Conservation (phyloP, 2,329 filamentous ascomycete genomes). For the Clonostachys byssicola region DNA sequence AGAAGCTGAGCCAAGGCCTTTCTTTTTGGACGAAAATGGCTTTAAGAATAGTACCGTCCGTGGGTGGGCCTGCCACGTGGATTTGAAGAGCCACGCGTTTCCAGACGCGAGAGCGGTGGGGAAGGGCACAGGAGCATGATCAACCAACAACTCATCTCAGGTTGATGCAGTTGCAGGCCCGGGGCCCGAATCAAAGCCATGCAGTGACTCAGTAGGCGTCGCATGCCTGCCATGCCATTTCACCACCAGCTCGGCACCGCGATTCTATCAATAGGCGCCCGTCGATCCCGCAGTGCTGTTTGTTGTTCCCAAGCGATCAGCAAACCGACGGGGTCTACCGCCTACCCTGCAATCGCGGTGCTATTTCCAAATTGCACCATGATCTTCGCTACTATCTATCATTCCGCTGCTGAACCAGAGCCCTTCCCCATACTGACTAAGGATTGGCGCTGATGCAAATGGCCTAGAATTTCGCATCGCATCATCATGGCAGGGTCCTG, state of each 20-base stretch:
- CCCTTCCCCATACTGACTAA: no score
- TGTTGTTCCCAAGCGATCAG: no score
- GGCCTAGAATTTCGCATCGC: no score
- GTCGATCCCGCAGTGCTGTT: background rate
- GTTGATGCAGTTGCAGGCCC: no score
- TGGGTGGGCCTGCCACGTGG: conserved; percentile 3
- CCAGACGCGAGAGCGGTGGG: background rate
- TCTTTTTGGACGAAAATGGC: background rate
- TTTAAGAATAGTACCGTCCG: background rate
- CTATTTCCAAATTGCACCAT: no score
- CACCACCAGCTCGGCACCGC: background rate
- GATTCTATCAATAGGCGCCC: background rate
- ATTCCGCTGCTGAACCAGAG: no score
- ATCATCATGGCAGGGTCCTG: no score
- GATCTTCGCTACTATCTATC: no score
- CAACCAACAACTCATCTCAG: no score
- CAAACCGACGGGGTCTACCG: no score
- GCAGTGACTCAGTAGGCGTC: background rate
- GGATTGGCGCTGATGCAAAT: no score
- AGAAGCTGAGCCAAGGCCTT: background rate
- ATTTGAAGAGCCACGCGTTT: conserved; percentile 3
- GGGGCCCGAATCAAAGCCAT: background rate
- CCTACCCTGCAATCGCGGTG: no score
- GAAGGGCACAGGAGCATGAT: background rate
- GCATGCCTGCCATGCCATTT: conserved; percentile 1